Evolutionary conservation across 208 protist genomes (phyloP).

Genomic region (Phytomonas francai): DNA sequence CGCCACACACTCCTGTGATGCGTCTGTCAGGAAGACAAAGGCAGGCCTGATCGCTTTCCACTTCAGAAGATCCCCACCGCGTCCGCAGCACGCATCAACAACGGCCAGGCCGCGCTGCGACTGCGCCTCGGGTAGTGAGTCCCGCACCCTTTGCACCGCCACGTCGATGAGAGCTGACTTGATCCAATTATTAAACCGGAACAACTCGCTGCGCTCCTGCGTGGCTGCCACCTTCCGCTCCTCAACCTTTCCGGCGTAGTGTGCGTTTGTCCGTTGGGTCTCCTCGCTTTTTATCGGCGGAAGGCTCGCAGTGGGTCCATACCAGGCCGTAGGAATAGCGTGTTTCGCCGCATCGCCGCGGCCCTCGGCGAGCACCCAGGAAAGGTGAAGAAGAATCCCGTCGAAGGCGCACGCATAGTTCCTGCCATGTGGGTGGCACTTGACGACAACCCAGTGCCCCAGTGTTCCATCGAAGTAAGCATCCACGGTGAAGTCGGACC

Average conservation of each 20-base stretch:
- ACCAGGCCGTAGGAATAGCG: not conserved
- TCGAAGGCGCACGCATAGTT: slow-evolving; percentile 25
- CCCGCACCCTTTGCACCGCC: slow-evolving; percentile 7
- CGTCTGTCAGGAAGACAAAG: slow-evolving; percentile 62
- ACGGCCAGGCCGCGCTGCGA: slow-evolving; percentile 16
- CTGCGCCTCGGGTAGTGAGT: slow-evolving; percentile 12
- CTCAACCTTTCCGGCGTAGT: slow-evolving; percentile 50
- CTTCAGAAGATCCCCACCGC: slow-evolving; percentile 73
- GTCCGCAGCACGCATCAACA: slow-evolving; percentile 64
- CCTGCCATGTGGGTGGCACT: slow-evolving; percentile 22
- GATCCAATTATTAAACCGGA: slow-evolving; percentile 73
- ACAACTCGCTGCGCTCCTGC: slow-evolving; percentile 35
- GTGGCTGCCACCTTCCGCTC: slow-evolving; percentile 16
- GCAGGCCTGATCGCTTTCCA: slow-evolving; percentile 45
- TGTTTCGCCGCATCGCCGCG: slow-evolving; percentile 5
- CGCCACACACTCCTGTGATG: slow-evolving; percentile 56
- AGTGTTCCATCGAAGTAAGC: slow-evolving; percentile 42
- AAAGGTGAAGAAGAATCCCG: slow-evolving; percentile 49
- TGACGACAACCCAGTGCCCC: slow-evolving; percentile 59
- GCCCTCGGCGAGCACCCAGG: slow-evolving; percentile 31
- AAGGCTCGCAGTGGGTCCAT: not conserved
- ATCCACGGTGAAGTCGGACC: slow-evolving; percentile 76
- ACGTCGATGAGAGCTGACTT: slow-evolving; percentile 30
- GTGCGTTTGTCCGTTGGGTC: slow-evolving; percentile 34
- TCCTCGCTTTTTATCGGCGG: slow-evolving; percentile 2